phyloP scores from a whole-genome alignment of 805 yeast species.

The Sungouiozyma ichnusensis region DNA sequence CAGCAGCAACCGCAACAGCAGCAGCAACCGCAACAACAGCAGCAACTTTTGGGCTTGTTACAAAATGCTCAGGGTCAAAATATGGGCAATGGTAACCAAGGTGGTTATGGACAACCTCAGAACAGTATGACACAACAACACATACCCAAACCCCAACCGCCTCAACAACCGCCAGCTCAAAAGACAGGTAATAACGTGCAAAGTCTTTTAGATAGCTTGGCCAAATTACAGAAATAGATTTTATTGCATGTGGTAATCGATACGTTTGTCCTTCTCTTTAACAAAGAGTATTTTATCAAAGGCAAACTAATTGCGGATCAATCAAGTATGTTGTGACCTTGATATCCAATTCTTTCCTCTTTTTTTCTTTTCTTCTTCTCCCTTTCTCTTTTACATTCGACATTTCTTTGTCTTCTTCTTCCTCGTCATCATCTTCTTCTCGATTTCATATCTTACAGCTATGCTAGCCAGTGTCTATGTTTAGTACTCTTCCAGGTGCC shows the following conservation, averaged over 20 bases:
- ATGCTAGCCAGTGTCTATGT: background rate
- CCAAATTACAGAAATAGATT: slow-evolving; percentile 27
- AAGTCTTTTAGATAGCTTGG: slow-evolving; percentile 30
- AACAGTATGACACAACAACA: slow-evolving; percentile 7
- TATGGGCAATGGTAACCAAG: background rate
- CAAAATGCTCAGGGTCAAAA: slow-evolving; percentile 7
- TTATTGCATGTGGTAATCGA: background rate
- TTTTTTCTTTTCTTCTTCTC: background rate
- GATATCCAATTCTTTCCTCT: background rate
- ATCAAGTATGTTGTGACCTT: background rate
- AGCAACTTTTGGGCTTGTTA: slow-evolving; percentile 23
- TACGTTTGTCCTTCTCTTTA: background rate
- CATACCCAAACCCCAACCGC: slow-evolving; percentile 2
- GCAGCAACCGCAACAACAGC: slow-evolving; percentile 10
- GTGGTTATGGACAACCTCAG: slow-evolving; percentile 6
- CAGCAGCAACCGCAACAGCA: slow-evolving; percentile 23
- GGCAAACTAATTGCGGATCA: background rate
- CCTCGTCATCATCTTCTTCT: background rate
- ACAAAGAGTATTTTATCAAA: background rate
- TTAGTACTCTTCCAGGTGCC: background rate
- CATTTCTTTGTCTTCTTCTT: background rate
- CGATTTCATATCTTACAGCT: background rate
- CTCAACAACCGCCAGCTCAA: slow-evolving; percentile 9
- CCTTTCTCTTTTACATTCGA: background rate
- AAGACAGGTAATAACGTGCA: slow-evolving; percentile 27